phyloP scores from a whole-genome alignment of 2,329 filamentous ascomycete genomes.

The Fusarium mangiferae region DNA sequence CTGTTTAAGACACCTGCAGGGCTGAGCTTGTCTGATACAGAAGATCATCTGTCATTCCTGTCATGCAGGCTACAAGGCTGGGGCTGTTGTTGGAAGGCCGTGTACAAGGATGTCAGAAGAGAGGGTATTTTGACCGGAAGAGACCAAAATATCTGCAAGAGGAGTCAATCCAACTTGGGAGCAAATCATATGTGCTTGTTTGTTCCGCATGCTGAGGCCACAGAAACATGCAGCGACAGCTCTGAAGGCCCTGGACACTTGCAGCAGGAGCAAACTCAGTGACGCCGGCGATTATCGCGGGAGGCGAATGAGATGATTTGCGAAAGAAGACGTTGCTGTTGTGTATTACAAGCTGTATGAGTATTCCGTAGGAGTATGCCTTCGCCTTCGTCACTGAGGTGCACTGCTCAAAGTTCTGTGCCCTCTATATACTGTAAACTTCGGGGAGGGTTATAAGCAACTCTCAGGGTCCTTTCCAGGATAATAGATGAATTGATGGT shows the following conservation, averaged over 20 bases:
- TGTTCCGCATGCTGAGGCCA: neutral
- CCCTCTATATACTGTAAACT: neutral
- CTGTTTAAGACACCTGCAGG: fast-evolving
- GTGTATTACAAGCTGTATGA: no score
- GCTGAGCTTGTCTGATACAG: neutral
- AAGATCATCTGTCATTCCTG: fast-evolving
- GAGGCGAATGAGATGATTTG: neutral
- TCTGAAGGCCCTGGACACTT: neutral
- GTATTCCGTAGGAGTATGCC: neutral
- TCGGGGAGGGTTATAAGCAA: neutral
- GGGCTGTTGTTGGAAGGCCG: neutral
- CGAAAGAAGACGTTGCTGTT: fast-evolving
- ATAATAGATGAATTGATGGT: neutral
- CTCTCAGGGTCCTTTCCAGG: neutral
- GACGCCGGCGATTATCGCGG: fast-evolving
- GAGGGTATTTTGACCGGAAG: neutral
- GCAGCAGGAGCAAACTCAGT: neutral
- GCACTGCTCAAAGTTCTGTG: neutral
- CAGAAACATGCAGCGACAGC: neutral
- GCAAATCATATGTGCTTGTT: neutral
- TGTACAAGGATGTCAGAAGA: neutral
- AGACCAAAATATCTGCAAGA: neutral
- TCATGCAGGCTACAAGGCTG: neutral
- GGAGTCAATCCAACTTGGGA: neutral
- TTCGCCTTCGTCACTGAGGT: neutral